Base-by-base conservation (phyloP, 2,329 filamentous ascomycete species). In the Phaeosphaeriaceae sp. region DNA sequence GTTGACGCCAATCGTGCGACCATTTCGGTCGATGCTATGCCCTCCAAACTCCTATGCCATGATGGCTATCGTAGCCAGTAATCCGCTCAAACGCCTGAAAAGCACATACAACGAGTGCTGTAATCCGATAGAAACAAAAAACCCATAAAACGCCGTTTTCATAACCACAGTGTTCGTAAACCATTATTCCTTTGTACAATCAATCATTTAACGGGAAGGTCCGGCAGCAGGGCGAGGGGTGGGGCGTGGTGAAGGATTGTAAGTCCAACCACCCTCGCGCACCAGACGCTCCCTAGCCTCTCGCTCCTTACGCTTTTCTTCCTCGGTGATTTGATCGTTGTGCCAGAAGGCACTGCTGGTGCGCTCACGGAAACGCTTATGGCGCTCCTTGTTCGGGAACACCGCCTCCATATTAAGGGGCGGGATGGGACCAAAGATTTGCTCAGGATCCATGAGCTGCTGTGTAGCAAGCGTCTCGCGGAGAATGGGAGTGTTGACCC, bases 271-370 rank as follows among this genome's bases (percentile, higher is more conserved):
- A 4, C 93, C 93, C 66, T 97, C 91, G 61, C 89, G 84, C 51
- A 91, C 86, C 74, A 97, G 84, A 72, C 89, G 87, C 77, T 96
- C 91, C 61, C 93, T 85, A 56, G 90, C 91, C 60, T 91, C 89
- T 68, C 91, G 80, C 79, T 97, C 93, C 73, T 87, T 90, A 53
- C 86, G 82, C 70, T 96, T 91, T 72, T 97, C 93, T 58, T 96
- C 93, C 65, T 93, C 90, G 0, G 93, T 97, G 67, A 99, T 83
- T 46, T 85, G 83, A 76, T 99, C 96, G 2, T 89, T 83, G 71
- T 86, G 89, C 95, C 95, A 99, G 80, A 97, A 96, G 36, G 96
- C 96, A 78, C 92, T 97, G 68, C 92, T 96, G 5, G 94, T 97
- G 55, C 95, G 86, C 51, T 91, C 89, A 19, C 96, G 88, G 84